Percentiles rank a stretch among this genome's conserved stretches.
These are phyloP conservation scores for Oryza australiensis DNA, from an alignment of 176 grass and related monocot species.

Conservation along the genomic window DNA sequence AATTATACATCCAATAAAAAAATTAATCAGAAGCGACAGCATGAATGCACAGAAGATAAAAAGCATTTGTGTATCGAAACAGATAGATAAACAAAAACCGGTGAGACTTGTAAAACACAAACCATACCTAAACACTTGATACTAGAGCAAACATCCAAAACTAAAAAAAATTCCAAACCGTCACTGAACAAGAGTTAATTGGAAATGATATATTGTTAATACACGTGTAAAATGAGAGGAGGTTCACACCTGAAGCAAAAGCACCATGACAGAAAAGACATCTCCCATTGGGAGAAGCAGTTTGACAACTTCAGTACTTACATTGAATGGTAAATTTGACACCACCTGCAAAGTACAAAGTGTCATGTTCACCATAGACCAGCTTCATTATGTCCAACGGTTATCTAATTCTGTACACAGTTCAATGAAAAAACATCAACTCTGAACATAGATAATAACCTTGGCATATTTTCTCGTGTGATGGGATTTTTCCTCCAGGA, in stretches of 20 bases:
- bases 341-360: conserved; percentile 68
- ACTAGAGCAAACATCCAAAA: background rate
- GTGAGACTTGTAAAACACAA: conserved; percentile 2
- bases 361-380: conserved; percentile 14
- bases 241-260: conserved; percentile 90
- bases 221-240: conserved; percentile 1
- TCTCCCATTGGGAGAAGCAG: conserved; percentile 93
- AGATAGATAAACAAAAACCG: background rate
- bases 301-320: conserved; percentile 91
- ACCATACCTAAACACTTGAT: conserved; percentile 4
- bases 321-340: conserved; percentile 96
- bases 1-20: background rate
- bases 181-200: background rate
- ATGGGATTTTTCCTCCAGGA: conserved; percentile 58
- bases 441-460: conserved; percentile 43
- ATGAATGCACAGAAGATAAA: background rate
- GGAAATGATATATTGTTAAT: background rate
- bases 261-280: conserved; percentile 77
- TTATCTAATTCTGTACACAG: background rate
- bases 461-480: conserved; percentile 55
- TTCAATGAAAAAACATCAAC: background rate
- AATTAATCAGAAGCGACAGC: background rate
- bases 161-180: background rate
- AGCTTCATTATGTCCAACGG: background rate
- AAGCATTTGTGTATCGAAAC: background rate